A percentile compares a stretch with the other conserved stretches of the same genome.
Conservation (phyloP, 208 protist genomes). For the Crithidia sp. region DNA sequence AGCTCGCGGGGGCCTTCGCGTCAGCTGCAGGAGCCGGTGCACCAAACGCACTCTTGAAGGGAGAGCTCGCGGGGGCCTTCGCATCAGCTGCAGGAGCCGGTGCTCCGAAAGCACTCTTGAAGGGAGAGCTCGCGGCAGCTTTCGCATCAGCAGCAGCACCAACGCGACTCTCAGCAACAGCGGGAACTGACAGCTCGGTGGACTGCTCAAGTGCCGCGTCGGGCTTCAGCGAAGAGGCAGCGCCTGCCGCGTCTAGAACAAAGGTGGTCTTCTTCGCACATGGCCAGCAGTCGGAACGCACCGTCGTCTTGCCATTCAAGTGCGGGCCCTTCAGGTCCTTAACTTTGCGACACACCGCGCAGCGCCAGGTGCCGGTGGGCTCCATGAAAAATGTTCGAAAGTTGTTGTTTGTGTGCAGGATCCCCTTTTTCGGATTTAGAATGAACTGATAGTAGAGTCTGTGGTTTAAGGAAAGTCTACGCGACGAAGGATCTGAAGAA, state of each 20-base stretch:
- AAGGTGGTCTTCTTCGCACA: slow-evolving; percentile 48
- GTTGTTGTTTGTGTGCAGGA: too few relatives aligned
- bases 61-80: slow-evolving; percentile 15
- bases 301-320: slow-evolving; percentile 39
- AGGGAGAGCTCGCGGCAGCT: slow-evolving; percentile 9
- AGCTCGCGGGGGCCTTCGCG: not conserved
- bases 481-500: too few relatives aligned
- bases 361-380: not conserved
- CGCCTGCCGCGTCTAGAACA: not conserved
- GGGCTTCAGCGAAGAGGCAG: too few relatives aligned
- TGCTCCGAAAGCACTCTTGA: slow-evolving; percentile 19
- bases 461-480: too few relatives aligned
- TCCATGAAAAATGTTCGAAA: too few relatives aligned
- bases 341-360: slow-evolving; percentile 1
- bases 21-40: not conserved
- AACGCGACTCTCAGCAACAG: too few relatives aligned
- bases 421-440: too few relatives aligned
- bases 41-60: too few relatives aligned
- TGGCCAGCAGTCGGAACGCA: slow-evolving; percentile 55
- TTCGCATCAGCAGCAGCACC: not conserved
- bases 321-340: slow-evolving; percentile 44
- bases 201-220: too few relatives aligned
- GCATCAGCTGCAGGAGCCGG: not conserved
- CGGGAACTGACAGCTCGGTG: too few relatives aligned
- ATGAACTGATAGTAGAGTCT: too few relatives aligned